Percentiles rank a stretch among this genome's conserved stretches.
These are phyloP conservation scores for Scalesia atractyloides DNA, from an alignment of 129 eudicot genomes.

Conservation along the genomic window DNA sequence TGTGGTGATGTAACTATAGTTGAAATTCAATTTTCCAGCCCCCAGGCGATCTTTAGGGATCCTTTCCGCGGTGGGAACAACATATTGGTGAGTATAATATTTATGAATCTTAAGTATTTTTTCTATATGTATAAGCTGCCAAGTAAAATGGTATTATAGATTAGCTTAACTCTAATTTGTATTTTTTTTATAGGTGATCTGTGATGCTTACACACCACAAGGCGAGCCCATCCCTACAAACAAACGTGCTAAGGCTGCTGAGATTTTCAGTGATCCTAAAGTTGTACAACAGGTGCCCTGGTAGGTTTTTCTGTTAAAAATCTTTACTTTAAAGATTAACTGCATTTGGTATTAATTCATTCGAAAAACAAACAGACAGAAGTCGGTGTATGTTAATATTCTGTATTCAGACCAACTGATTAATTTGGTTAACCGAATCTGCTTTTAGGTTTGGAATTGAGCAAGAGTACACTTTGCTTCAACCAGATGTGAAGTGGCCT, in stretches of 20 bases:
- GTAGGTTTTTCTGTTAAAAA: slow-evolving; percentile 37
- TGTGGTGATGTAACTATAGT: neutral
- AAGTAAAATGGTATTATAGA: neutral
- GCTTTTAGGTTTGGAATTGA: slow-evolving; percentile 84
- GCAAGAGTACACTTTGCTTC: slow-evolving; percentile 97
- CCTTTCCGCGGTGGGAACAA: slow-evolving; percentile 99
- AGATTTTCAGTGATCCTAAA: slow-evolving; percentile 80
- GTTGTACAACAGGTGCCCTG: slow-evolving; percentile 75
- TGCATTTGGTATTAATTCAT: slow-evolving; percentile 2
- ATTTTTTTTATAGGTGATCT: slow-evolving; percentile 64
- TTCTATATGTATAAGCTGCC: slow-evolving; percentile 2
- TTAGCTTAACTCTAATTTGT: neutral
- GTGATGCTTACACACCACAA: slow-evolving; percentile 91
- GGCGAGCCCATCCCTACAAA: slow-evolving; percentile 98
- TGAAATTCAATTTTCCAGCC: slow-evolving; percentile 51
- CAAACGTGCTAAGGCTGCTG: slow-evolving; percentile 89
- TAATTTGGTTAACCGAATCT: slow-evolving; percentile 1
- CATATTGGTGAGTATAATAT: slow-evolving; percentile 67
- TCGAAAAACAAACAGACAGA: neutral
- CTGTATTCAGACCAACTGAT: neutral
- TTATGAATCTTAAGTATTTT: slow-evolving; percentile 16
- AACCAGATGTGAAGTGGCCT: slow-evolving; percentile 87
- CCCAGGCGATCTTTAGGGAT: slow-evolving; percentile 94
- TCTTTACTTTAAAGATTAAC: neutral
- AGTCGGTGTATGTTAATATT: neutral